phyloP scores from a whole-genome alignment of 495 filamentous ascomycete species.

The Echria macrotheca region DNA sequence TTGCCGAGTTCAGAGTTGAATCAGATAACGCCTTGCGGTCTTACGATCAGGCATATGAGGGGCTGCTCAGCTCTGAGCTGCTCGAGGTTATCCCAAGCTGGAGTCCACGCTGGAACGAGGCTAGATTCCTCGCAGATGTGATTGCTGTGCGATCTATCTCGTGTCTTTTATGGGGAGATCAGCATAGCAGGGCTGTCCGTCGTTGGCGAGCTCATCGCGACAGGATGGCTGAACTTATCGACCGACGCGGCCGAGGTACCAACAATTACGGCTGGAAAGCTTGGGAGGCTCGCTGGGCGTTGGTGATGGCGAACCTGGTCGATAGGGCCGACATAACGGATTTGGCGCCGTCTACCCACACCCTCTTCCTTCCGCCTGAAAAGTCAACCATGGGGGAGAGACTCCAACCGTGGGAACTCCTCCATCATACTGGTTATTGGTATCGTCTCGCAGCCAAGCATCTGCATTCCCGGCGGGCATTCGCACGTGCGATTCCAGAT shows the following conservation, averaged over 20 bases:
- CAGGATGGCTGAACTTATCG: constrained; percentile 66
- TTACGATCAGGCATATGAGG: constrained; percentile 80
- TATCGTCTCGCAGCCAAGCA: constrained; percentile 64
- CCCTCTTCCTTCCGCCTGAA: constrained; percentile 58
- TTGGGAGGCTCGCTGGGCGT: constrained; percentile 80
- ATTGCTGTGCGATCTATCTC: constrained; percentile 73
- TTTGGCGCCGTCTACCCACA: constrained; percentile 28
- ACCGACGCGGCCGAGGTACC: constrained; percentile 76
- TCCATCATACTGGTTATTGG: constrained; percentile 91
- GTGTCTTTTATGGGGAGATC: constrained; percentile 69
- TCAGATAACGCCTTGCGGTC: constrained; percentile 78
- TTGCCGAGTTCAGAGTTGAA: constrained; percentile 86
- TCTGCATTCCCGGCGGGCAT: constrained; percentile 49
- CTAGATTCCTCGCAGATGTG: constrained; percentile 71
- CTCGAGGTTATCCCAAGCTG: constrained; percentile 83
- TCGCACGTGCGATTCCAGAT: constrained; percentile 64
- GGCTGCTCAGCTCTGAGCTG: constrained; percentile 69
- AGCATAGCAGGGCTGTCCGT: constrained; percentile 66
- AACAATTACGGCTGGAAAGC: constrained; percentile 81
- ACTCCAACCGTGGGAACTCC: constrained; percentile 67
- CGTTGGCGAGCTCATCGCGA: constrained; percentile 70
- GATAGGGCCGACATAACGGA: constrained; percentile 51
- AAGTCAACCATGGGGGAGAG: constrained; percentile 63
- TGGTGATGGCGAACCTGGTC: constrained; percentile 75
- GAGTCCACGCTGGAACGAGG: constrained; percentile 82